phyloP scores from a whole-genome alignment of 345 rosid species.

The Salix dunnii region DNA sequence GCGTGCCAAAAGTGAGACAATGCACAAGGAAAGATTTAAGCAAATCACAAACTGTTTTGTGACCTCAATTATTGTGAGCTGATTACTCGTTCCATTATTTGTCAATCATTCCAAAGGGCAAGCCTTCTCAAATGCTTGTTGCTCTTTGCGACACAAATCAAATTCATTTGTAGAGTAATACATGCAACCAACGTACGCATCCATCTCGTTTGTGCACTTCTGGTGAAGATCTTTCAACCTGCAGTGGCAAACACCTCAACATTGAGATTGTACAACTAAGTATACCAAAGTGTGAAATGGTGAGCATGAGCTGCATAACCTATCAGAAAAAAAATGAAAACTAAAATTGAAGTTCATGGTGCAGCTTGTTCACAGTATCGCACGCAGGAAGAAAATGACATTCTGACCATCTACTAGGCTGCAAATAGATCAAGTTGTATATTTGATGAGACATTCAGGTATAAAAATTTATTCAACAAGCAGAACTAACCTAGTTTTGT shows the following conservation, averaged over 20 bases:
- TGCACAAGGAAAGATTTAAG: conserved; percentile 8
- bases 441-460: background rate
- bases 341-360: background rate
- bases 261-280: background rate
- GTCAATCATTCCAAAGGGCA: conserved; percentile 74
- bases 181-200: conserved; percentile 89
- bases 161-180: conserved; percentile 94
- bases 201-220: conserved; percentile 87
- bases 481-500: background rate
- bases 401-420: background rate
- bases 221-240: conserved; percentile 94
- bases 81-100: background rate
- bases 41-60: conserved; percentile 20
- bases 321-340: background rate
- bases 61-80: conserved; percentile 40
- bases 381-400: background rate
- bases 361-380: background rate
- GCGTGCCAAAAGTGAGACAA: conserved; percentile 5
- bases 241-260: conserved; percentile 23
- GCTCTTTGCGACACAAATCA: conserved; percentile 96
- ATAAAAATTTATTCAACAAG: too few species aligned
- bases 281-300: background rate
- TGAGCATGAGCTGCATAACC: background rate
- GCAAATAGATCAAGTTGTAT: background rate
- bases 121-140: conserved; percentile 83